These are phyloP conservation scores for Schwanniomyces occidentalis DNA, from an alignment of 805 yeast genomes.

Conservation along the genomic window DNA sequence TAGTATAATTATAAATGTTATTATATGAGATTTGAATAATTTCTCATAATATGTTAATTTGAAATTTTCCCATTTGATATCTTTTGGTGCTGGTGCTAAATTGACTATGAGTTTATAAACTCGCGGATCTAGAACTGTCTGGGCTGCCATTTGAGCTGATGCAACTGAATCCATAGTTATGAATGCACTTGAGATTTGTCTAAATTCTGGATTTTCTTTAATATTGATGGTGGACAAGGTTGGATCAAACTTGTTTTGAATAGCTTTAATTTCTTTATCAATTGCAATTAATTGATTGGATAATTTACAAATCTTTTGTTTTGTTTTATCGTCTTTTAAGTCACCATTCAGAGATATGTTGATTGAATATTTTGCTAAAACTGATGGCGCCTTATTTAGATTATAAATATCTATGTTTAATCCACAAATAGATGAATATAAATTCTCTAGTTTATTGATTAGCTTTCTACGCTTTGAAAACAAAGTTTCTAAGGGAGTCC, in stretches of 20 bases:
- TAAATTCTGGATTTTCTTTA: slow-evolving; percentile 29
- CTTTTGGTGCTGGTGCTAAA: slow-evolving; percentile 50
- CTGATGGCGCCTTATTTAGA: slow-evolving; percentile 32
- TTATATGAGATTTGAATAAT: slow-evolving; percentile 37
- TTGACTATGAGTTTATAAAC: slow-evolving; percentile 43
- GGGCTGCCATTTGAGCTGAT: slow-evolving; percentile 51
- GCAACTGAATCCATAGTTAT: slow-evolving; percentile 50
- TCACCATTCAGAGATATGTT: slow-evolving; percentile 12
- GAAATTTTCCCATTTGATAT: slow-evolving; percentile 48
- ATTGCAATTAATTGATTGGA: slow-evolving; percentile 34
- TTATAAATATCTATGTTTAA: slow-evolving; percentile 42
- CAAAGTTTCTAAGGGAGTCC: slow-evolving; percentile 41
- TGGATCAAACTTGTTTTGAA: slow-evolving; percentile 34
- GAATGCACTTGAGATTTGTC: slow-evolving; percentile 47
- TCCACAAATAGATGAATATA: slow-evolving; percentile 44
- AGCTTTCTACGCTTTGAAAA: slow-evolving; percentile 34
- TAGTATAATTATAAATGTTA: slow-evolving; percentile 45
- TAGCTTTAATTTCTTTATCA: slow-evolving; percentile 38
- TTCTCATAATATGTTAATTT: slow-evolving; percentile 39
- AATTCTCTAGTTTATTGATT: slow-evolving; percentile 37
- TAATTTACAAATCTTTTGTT: slow-evolving; percentile 31
- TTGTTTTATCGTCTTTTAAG: slow-evolving; percentile 17
- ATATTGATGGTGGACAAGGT: slow-evolving; percentile 24
- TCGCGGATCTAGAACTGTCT: slow-evolving; percentile 45
- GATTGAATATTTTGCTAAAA: slow-evolving; percentile 16